Percentiles rank a stretch among this genome's conserved stretches.
phyloP scores from a whole-genome alignment of 352 stramenopile species.

The Thalassiosira livingstoniorum region DNA sequence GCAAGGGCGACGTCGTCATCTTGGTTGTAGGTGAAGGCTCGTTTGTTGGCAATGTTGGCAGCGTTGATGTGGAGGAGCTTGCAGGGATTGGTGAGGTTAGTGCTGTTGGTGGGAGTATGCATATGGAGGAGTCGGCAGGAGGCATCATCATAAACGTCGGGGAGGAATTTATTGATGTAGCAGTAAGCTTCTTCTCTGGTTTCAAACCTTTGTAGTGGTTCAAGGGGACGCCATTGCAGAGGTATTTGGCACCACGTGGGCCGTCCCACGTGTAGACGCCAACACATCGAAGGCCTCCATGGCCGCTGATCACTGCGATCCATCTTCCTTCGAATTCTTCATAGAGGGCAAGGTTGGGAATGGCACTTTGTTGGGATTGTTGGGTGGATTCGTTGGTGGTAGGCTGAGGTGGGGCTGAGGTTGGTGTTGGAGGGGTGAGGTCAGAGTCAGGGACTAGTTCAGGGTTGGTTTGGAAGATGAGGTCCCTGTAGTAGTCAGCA shows the following conservation, averaged over 20 bases:
- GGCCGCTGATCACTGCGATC: neutral
- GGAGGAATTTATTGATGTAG: neutral
- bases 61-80: neutral
- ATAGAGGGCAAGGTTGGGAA: neutral
- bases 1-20: neutral
- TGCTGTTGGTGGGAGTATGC: neutral
- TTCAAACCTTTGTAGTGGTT: too few species aligned
- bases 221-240: neutral
- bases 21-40: neutral
- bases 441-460: neutral
- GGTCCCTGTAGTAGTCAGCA: neutral
- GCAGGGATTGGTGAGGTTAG: neutral
- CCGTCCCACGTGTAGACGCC: neutral
- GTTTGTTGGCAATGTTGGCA: neutral
- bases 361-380: neutral
- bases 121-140: neutral
- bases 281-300: neutral
- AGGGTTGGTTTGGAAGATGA: neutral
- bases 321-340: neutral
- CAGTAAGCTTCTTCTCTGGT: neutral
- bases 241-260: neutral
- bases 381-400: too few species aligned
- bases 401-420: too few species aligned
- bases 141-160: neutral
- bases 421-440: neutral